A percentile compares a stretch with the other conserved stretches of the same genome.
These are phyloP conservation scores for Torrubiellomyces zombiae DNA, from an alignment of 2,329 filamentous ascomycete genomes.

Conservation along the genomic window DNA sequence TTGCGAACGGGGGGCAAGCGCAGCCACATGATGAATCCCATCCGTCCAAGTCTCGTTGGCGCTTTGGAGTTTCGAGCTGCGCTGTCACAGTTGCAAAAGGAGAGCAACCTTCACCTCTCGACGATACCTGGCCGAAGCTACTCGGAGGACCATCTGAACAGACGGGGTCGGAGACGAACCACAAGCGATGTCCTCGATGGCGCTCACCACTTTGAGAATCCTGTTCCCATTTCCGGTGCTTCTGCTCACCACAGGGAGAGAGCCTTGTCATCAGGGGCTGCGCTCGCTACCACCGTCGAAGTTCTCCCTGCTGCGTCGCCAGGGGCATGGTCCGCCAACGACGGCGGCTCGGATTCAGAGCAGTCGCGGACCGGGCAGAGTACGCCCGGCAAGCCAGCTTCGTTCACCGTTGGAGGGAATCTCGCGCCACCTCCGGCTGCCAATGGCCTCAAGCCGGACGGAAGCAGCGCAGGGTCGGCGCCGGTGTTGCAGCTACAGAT, in stretches of 20 bases:
- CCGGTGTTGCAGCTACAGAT: slow-evolving; percentile 33
- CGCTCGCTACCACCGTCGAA: slow-evolving; percentile 1
- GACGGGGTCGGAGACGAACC: slow-evolving; percentile 11
- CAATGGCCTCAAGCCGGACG: too few species aligned
- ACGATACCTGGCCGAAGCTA: slow-evolving; percentile 49
- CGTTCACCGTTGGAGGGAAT: slow-evolving; percentile 22
- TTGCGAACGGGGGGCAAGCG: slow-evolving; percentile 48
- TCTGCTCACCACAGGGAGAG: slow-evolving; percentile 5
- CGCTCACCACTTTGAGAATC: slow-evolving; percentile 4
- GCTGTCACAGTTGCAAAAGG: slow-evolving; percentile 69
- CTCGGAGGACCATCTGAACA: slow-evolving; percentile 16
- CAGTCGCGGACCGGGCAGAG: too few species aligned
- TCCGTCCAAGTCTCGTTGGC: slow-evolving; percentile 82
- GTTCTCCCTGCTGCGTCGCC: background rate
- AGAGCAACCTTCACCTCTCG: slow-evolving; percentile 57
- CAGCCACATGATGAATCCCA: slow-evolving; percentile 55
- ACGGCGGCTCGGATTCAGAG: background rate
- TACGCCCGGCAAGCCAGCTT: slow-evolving; percentile 13
- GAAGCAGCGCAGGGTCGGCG: too few species aligned
- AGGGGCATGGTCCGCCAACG: background rate
- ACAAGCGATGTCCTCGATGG: slow-evolving; percentile 10
- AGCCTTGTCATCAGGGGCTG: slow-evolving; percentile 6
- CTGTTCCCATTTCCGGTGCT: slow-evolving; percentile 2
- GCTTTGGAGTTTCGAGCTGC: slow-evolving; percentile 88
- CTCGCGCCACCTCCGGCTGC: slow-evolving; percentile 22